A percentile compares a stretch with the other conserved stretches of the same genome.
Conservation (phyloP, 345 rosid genomes). For the Salix dunnii region DNA sequence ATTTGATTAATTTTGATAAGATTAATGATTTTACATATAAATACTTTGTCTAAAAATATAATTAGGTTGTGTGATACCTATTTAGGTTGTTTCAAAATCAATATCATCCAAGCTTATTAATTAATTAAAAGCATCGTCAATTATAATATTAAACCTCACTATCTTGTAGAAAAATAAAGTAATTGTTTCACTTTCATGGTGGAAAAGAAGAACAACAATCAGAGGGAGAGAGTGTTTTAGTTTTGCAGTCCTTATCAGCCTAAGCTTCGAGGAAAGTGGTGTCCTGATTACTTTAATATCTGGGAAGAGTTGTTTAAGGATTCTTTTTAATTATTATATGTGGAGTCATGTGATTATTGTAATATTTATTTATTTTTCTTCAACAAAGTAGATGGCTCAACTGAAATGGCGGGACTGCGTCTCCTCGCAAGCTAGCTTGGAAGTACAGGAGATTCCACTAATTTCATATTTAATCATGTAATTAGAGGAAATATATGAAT, state of each 20-base stretch:
- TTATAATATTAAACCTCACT: not conserved
- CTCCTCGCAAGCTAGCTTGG: not conserved
- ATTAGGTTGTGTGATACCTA: not conserved
- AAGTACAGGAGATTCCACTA: not conserved
- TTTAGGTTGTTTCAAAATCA: not conserved
- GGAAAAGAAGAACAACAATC: not conserved
- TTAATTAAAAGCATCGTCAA: not conserved
- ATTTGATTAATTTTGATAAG: too few relatives aligned
- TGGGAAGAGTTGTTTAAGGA: not conserved
- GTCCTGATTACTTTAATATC: slow-evolving; percentile 10
- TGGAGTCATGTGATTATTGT: not conserved
- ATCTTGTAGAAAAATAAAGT: not conserved
- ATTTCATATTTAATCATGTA: not conserved
- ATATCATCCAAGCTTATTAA: not conserved
- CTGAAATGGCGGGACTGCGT: not conserved
- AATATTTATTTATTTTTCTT: not conserved
- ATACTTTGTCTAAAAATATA: too few relatives aligned
- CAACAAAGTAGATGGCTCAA: slow-evolving; percentile 10
- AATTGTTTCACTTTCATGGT: too few relatives aligned
- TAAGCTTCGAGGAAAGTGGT: slow-evolving; percentile 14
- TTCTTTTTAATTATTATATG: not conserved
- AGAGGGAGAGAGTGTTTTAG: not conserved
- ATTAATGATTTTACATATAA: too few relatives aligned
- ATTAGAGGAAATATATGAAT: not conserved
- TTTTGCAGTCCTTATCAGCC: slow-evolving; percentile 23